Evolutionary conservation across 805 yeast genomes (phyloP).

Genomic region (Danielia oregonensis): DNA sequence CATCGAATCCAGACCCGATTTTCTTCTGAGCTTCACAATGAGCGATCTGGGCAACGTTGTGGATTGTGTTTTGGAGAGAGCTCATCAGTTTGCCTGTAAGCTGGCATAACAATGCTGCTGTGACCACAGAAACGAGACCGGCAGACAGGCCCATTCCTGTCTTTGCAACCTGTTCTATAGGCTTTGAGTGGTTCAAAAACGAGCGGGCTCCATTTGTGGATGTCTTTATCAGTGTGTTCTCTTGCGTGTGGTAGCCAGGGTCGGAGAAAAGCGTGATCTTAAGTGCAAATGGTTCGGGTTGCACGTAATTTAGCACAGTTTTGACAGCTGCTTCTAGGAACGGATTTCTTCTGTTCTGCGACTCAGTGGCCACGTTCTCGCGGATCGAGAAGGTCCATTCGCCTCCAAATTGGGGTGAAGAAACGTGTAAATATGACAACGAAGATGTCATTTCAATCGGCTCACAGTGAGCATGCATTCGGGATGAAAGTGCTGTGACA

Average conservation of each 20-base stretch:
- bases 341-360: conserved; percentile 52
- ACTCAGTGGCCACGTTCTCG: conserved; percentile 19
- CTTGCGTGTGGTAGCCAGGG: conserved; percentile 83
- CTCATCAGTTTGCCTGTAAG: conserved; percentile 8
- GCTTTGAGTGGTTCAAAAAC: conserved; percentile 57
- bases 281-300: conserved; percentile 25
- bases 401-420: conserved; percentile 79
- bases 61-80: conserved; percentile 41
- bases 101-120: conserved; percentile 60
- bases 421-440: neutral
- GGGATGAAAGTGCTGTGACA: conserved; percentile 81
- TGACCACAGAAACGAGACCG: conserved; percentile 78
- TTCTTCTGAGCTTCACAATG: conserved; percentile 95
- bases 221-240: conserved; percentile 31
- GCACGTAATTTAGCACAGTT: conserved; percentile 52
- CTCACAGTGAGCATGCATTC: conserved; percentile 75
- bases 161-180: conserved; percentile 75
- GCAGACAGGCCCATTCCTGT: conserved; percentile 98
- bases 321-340: conserved; percentile 65
- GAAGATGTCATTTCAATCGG: conserved; percentile 1
- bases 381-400: conserved; percentile 56
- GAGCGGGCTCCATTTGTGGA: conserved; percentile 34
- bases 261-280: conserved; percentile 74
- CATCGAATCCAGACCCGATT: conserved; percentile 96
- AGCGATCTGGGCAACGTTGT: conserved; percentile 81